Evolutionary conservation across 228 moss, liverwort and hornwort species (phyloP).

Genomic region (Sphagnum fallax): DNA sequence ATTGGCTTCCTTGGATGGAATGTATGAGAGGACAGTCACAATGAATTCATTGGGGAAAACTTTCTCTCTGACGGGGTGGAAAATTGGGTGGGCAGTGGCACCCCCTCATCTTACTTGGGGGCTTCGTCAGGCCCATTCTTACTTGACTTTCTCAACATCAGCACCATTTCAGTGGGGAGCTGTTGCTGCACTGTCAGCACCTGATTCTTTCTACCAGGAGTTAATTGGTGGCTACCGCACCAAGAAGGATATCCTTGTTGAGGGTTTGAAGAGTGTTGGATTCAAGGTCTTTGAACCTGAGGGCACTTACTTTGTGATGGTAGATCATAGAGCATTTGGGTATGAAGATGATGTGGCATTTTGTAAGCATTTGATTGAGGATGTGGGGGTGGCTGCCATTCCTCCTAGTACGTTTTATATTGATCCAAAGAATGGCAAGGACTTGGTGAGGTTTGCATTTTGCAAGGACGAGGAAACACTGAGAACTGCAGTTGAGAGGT

Average conservation of each 20-base stretch:
- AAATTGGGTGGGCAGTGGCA: conserved; percentile 96
- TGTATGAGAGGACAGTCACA: conserved; percentile 91
- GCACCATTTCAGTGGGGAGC: conserved; percentile 92
- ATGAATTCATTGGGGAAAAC: conserved; percentile 96
- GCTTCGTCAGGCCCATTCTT: conserved; percentile 80
- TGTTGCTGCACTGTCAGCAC: conserved; percentile 69
- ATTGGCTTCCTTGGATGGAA: conserved; percentile 78
- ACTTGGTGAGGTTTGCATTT: conserved; percentile 91
- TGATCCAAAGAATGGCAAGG: conserved; percentile 66
- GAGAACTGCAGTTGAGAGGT: conserved; percentile 52
- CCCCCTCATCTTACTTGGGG: conserved; percentile 72
- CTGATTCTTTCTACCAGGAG: conserved; percentile 70
- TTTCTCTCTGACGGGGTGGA: conserved; percentile 97
- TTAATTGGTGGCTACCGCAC: conserved; percentile 54
- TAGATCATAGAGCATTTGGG: conserved; percentile 87
- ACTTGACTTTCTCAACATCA: conserved; percentile 78
- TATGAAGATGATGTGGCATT: conserved; percentile 76
- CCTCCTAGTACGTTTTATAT: conserved; percentile 81
- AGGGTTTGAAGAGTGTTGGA: conserved; percentile 85
- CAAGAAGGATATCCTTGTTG: conserved; percentile 73
- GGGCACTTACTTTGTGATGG: conserved; percentile 98
- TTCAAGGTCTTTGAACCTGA: conserved; percentile 85
- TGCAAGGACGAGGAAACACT: conserved; percentile 88
- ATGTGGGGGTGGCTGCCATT: conserved; percentile 93
- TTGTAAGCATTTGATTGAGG: conserved; percentile 91